Conservation (phyloP, 1,284 basidiomycete genomes). For the Ceratobasidium sp. region DNA sequence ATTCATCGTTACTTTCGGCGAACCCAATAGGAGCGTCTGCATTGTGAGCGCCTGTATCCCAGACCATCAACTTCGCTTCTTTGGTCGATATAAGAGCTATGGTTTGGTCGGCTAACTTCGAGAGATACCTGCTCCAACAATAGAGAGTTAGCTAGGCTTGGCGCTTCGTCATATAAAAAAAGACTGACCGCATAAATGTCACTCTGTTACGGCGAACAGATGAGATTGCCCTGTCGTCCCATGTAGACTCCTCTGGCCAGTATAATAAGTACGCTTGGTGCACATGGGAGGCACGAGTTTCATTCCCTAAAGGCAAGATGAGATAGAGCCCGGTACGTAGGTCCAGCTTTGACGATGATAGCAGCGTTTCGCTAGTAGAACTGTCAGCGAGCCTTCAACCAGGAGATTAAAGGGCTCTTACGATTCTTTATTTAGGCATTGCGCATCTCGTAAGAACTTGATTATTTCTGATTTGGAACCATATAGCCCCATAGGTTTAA, state of each 20-base stretch:
- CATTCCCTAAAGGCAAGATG: not conserved
- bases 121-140: constrained; percentile 41
- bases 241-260: constrained; percentile 47
- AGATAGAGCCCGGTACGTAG: constrained; percentile 66
- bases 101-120: constrained; percentile 45
- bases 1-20: constrained; percentile 2
- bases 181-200: constrained; percentile 44
- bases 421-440: constrained; percentile 19
- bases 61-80: constrained; percentile 42
- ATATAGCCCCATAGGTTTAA: constrained; percentile 66
- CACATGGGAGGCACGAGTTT: not conserved
- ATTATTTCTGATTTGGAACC: constrained; percentile 64
- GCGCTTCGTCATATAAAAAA: not conserved
- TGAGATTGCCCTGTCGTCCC: constrained; percentile 36
- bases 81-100: constrained; percentile 40
- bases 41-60: not conserved
- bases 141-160: not conserved
- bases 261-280: constrained; percentile 40
- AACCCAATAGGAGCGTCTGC: not conserved
- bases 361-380: not conserved
- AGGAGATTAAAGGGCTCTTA: constrained; percentile 34
- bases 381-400: not conserved
- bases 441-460: constrained; percentile 54
- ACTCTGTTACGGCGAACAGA: constrained; percentile 41
- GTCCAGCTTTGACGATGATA: not conserved